phyloP scores from a whole-genome alignment of 1,284 basidiomycete genomes.

The Austropuccinia psidii region DNA sequence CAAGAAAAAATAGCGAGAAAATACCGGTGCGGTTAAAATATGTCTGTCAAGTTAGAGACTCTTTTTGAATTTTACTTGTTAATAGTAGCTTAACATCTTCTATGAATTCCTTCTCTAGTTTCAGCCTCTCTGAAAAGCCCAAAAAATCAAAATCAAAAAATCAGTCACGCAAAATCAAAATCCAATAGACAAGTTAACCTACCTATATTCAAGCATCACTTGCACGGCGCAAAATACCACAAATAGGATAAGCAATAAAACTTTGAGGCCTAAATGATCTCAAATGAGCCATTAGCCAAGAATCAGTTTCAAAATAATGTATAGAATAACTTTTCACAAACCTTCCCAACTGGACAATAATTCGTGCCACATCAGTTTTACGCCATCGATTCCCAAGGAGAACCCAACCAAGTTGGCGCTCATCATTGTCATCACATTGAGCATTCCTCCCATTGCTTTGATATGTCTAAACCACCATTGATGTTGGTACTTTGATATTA shows the following conservation, averaged over 20 bases:
- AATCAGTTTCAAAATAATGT: background rate
- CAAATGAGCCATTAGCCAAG: constrained; percentile 16
- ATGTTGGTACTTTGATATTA: constrained; percentile 56
- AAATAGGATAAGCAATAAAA: background rate
- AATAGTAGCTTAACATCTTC: constrained; percentile 59
- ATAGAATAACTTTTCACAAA: constrained; percentile 44
- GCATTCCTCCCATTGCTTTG: constrained; percentile 71
- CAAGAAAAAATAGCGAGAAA: too few relatives aligned
- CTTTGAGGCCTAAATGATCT: background rate
- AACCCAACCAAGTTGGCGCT: constrained; percentile 90
- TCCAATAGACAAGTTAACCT: constrained; percentile 18
- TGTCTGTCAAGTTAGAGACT: too few relatives aligned
- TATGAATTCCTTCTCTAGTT: constrained; percentile 57
- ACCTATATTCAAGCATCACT: constrained; percentile 94
- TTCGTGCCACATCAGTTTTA: constrained; percentile 61
- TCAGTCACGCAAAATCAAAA: background rate
- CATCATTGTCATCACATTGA: constrained; percentile 87
- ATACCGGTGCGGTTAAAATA: too few relatives aligned
- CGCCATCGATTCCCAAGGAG: constrained; percentile 79
- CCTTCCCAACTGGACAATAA: constrained; percentile 63
- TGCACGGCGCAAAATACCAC: constrained; percentile 53
- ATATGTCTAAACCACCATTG: constrained; percentile 76
- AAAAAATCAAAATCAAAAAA: background rate
- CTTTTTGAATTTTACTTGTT: too few relatives aligned
- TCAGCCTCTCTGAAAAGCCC: constrained; percentile 52